A percentile compares a stretch with the other conserved stretches of the same genome.
phyloP scores from a whole-genome alignment of 257 asterid genomes.

The Echium plantagineum region DNA sequence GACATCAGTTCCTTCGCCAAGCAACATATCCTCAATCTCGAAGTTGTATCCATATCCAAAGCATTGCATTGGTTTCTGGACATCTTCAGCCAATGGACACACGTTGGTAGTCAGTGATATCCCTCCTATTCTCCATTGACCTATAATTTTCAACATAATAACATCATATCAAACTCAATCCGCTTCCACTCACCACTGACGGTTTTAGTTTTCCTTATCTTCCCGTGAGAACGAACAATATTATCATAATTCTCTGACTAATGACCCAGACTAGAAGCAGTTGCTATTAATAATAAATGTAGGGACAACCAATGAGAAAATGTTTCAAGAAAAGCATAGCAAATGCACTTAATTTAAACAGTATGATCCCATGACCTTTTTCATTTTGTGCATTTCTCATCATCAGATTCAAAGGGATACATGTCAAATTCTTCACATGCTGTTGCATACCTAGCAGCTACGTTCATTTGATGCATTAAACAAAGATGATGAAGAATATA shows the following conservation, averaged over 20 bases:
- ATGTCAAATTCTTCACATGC: no score
- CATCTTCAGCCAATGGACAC: constrained; percentile 18
- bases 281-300: neutral
- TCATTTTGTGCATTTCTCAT: neutral
- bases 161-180: neutral
- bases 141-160: constrained; percentile 24
- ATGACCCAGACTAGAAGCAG: neutral
- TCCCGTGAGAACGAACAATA: no score
- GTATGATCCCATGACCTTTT: neutral
- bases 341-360: neutral
- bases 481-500: no score
- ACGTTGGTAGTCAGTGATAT: constrained; percentile 30
- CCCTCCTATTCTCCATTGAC: constrained; percentile 76
- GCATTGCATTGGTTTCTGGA: constrained; percentile 13
- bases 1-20: constrained; percentile 59
- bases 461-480: no score
- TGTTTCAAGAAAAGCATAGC: neutral
- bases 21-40: constrained; percentile 46
- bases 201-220: neutral
- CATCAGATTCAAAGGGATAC: neutral
- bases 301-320: neutral
- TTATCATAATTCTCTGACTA: neutral
- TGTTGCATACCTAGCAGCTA: no score
- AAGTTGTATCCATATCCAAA: constrained; percentile 38
- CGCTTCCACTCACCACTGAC: neutral